These are phyloP conservation scores for Blastocystis sp. DNA, from an alignment of 352 stramenopile species.

Conservation along the genomic window DNA sequence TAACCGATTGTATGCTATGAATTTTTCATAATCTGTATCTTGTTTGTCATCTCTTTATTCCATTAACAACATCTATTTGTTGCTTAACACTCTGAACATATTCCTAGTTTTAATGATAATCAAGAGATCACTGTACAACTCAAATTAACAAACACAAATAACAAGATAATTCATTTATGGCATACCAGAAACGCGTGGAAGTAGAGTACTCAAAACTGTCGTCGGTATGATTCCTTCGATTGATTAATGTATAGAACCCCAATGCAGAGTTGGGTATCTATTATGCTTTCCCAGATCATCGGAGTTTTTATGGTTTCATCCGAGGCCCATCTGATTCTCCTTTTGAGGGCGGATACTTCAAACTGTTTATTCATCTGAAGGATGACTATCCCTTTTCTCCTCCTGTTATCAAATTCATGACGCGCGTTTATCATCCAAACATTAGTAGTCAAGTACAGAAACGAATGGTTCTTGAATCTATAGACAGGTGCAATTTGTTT, in stretches of 20 bases:
- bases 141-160: no score
- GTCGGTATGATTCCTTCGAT: background rate
- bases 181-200: no score
- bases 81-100: no score
- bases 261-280: conserved; percentile 29
- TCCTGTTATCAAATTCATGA: conserved; percentile 79
- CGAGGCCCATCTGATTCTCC: conserved; percentile 77
- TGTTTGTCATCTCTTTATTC: no score
- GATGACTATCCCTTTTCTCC: conserved; percentile 81
- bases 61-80: no score
- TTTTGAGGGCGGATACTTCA: conserved; percentile 80
- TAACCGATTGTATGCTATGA: background rate
- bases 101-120: no score
- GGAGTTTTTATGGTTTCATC: conserved; percentile 73
- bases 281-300: background rate
- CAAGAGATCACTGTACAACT: no score
- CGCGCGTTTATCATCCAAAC: conserved; percentile 86
- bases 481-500: conserved; percentile 85
- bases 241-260: background rate
- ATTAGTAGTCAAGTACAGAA: conserved; percentile 73
- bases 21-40: background rate
- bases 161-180: no score
- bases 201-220: no score
- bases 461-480: background rate
- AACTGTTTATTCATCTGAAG: conserved; percentile 81